Percentiles rank a stretch among this genome's conserved stretches.
Evolutionary conservation across 2,329 filamentous ascomycete species (phyloP).

Genomic region (Penicillium capsulatum): DNA sequence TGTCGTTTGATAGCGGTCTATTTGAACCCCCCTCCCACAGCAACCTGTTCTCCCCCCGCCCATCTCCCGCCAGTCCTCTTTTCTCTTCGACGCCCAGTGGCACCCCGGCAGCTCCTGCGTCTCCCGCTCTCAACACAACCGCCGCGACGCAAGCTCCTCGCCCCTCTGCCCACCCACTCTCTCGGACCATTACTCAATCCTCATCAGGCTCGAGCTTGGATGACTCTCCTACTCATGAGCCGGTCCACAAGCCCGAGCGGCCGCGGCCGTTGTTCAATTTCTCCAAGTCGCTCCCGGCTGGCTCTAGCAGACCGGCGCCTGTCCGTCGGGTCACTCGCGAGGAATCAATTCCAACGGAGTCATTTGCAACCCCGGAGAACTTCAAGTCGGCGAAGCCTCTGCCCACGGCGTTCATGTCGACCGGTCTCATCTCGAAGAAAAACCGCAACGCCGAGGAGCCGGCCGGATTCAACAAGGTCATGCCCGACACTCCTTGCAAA

Average conservation of each 20-base stretch:
- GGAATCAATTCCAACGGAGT: constrained; percentile 46
- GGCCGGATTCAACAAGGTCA: constrained; percentile 56
- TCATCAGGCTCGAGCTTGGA: constrained; percentile 78
- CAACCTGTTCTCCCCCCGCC: constrained; percentile 57
- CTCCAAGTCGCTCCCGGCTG: constrained; percentile 71
- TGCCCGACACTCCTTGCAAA: constrained; percentile 96
- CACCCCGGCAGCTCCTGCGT: not conserved
- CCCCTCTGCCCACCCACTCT: constrained; percentile 68
- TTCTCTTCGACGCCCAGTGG: constrained; percentile 29
- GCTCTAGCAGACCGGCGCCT: constrained; percentile 52
- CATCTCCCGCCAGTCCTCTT: constrained; percentile 50
- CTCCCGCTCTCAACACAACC: not conserved
- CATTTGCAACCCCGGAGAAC: constrained; percentile 68
- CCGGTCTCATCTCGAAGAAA: constrained; percentile 90
- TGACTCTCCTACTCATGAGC: constrained; percentile 64
- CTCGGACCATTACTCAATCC: constrained; percentile 79
- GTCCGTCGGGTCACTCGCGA: constrained; percentile 45
- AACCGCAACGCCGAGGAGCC: constrained; percentile 74
- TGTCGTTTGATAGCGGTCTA: constrained; percentile 72
- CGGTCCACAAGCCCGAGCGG: constrained; percentile 52
- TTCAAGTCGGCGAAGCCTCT: constrained; percentile 74
- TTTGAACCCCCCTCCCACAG: constrained; percentile 60
- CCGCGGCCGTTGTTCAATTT: constrained; percentile 56
- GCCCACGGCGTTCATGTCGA: constrained; percentile 86
- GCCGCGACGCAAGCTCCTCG: constrained; percentile 38